These are phyloP conservation scores for Hansenula lynferdii DNA, from an alignment of 1,139 yeast species.

Conservation along the genomic window DNA sequence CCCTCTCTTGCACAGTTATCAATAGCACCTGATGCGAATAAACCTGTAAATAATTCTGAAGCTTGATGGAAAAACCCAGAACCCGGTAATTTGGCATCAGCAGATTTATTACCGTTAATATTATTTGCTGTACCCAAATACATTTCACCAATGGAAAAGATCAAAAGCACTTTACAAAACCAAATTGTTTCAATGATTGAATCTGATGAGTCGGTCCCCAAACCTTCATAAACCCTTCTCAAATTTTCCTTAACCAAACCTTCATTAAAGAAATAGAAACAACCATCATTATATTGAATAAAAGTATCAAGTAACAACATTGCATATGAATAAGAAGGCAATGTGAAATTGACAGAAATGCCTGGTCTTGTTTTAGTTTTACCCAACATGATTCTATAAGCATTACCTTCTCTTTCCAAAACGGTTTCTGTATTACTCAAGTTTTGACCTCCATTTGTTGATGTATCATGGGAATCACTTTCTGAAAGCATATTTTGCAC, in stretches of 20 bases:
- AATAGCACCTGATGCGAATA: constrained; percentile 75
- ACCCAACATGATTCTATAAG: constrained; percentile 62
- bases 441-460: constrained; percentile 8
- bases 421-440: constrained; percentile 32
- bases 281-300: constrained; percentile 75
- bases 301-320: constrained; percentile 71
- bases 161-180: constrained; percentile 71
- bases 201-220: constrained; percentile 34
- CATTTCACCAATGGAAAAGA: constrained; percentile 85
- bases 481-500: constrained; percentile 47
- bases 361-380: constrained; percentile 68
- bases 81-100: constrained; percentile 54
- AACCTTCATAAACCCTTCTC: constrained; percentile 49
- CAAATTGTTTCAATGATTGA: constrained; percentile 70
- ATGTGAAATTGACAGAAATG: constrained; percentile 57
- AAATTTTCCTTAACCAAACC: constrained; percentile 66
- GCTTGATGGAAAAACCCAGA: constrained; percentile 75
- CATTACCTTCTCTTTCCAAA: constrained; percentile 69
- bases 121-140: constrained; percentile 65
- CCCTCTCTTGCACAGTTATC: constrained; percentile 76
- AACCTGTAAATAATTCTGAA: constrained; percentile 66
- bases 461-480: constrained; percentile 6
- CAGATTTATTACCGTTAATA: constrained; percentile 35
- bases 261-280: constrained; percentile 83
- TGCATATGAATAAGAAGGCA: constrained; percentile 78